A percentile compares a stretch with the other conserved stretches of the same genome.
These are phyloP conservation scores for Circinella umbellata DNA, from an alignment of 371 early-diverging fungal genomes.

Conservation along the genomic window DNA sequence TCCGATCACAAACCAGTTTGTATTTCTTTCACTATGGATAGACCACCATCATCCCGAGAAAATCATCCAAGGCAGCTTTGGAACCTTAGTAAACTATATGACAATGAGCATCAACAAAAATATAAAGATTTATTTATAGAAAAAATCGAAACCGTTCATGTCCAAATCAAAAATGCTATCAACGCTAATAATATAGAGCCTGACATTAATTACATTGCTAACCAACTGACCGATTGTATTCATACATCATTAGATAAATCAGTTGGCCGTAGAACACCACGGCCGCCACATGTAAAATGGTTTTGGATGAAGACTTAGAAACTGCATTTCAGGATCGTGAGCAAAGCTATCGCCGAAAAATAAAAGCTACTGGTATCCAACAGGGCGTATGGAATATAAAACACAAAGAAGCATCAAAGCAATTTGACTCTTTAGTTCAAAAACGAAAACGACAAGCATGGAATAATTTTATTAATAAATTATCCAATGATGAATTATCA, in stretches of 20 bases:
- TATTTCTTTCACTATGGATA: neutral
- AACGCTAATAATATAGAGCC: neutral
- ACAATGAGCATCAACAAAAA: neutral
- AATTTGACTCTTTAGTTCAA: neutral
- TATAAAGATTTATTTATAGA: neutral
- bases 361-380: slow-evolving; percentile 13
- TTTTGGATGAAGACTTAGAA: slow-evolving; percentile 15
- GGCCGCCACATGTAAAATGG: slow-evolving; percentile 10
- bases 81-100: neutral
- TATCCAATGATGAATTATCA: slow-evolving; percentile 9
- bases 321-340: slow-evolving; percentile 9
- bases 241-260: slow-evolving; percentile 8
- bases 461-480: slow-evolving; percentile 12
- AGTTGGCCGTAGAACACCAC: slow-evolving; percentile 4
- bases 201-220: neutral
- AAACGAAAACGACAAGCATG: slow-evolving; percentile 22
- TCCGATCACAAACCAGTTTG: slow-evolving; percentile 1
- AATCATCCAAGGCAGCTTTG: neutral
- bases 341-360: slow-evolving; percentile 18
- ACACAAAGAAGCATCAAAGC: slow-evolving; percentile 19
- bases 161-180: neutral
- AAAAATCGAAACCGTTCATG: neutral
- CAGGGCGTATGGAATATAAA: slow-evolving; percentile 10
- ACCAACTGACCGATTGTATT: neutral
- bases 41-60: neutral